These are phyloP conservation scores for Coniochaeta prunicola DNA, from an alignment of 2,329 filamentous ascomycete species.

Conservation along the genomic window DNA sequence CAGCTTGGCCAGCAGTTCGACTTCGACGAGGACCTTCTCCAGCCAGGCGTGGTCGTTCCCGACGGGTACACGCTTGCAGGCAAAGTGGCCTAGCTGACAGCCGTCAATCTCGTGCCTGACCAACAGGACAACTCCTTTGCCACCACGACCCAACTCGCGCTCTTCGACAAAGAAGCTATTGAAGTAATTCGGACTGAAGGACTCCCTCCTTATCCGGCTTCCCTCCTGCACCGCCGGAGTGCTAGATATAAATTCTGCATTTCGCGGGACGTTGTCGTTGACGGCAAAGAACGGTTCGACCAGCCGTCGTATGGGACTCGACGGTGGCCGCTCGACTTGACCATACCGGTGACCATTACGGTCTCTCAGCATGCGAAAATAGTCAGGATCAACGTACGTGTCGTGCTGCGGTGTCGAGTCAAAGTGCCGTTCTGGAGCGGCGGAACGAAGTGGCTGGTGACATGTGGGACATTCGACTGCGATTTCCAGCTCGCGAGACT, in stretches of 20 bases:
- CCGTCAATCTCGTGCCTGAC: slow-evolving; percentile 89
- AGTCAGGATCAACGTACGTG: slow-evolving; percentile 80
- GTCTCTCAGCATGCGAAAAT: slow-evolving; percentile 85
- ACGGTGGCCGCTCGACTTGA: slow-evolving; percentile 34
- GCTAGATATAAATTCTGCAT: slow-evolving; percentile 47
- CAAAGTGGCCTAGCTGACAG: slow-evolving; percentile 81
- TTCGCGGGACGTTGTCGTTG: slow-evolving; percentile 21
- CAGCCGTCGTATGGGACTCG: slow-evolving; percentile 47
- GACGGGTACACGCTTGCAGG: slow-evolving; percentile 94
- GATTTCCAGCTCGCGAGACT: slow-evolving; percentile 78
- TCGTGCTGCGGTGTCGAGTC: slow-evolving; percentile 40
- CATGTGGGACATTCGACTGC: slow-evolving; percentile 86
- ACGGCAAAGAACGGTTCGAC: slow-evolving; percentile 33
- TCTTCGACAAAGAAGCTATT: slow-evolving; percentile 89
- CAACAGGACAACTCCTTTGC: slow-evolving; percentile 91
- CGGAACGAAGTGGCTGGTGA: slow-evolving; percentile 58
- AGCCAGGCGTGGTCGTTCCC: slow-evolving; percentile 93
- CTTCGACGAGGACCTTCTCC: slow-evolving; percentile 87
- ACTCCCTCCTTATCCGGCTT: slow-evolving; percentile 73
- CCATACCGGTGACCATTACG: slow-evolving; percentile 29
- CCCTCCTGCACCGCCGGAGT: slow-evolving; percentile 34
- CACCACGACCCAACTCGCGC: slow-evolving; percentile 75
- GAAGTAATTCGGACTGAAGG: slow-evolving; percentile 92
- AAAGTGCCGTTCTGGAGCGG: slow-evolving; percentile 42
- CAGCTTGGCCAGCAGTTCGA: slow-evolving; percentile 83